Percentiles rank a stretch among this genome's conserved stretches.
These are phyloP conservation scores for Yamadazyma phyllophila DNA, from an alignment of 805 yeast species.

Conservation along the genomic window DNA sequence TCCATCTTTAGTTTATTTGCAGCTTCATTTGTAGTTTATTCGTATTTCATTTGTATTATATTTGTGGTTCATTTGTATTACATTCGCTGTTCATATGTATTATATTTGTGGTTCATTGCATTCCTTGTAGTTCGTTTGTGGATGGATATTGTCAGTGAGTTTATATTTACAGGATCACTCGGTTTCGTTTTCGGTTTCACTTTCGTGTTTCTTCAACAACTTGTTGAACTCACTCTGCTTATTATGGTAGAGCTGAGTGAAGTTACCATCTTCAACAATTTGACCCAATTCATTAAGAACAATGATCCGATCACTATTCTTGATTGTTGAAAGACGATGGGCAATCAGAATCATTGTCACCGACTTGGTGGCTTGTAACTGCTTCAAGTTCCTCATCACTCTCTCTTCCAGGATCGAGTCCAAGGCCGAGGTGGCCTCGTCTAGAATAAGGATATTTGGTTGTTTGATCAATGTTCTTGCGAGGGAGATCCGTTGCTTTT, in stretches of 20 bases:
- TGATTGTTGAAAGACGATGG: conserved; percentile 84
- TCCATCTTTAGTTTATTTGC: no score
- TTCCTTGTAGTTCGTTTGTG: background rate
- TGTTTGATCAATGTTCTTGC: conserved; percentile 81
- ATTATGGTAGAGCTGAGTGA: conserved; percentile 25
- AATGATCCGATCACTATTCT: conserved; percentile 74
- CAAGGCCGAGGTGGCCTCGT: conserved; percentile 93
- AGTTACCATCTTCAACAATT: conserved; percentile 62
- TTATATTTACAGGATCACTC: no score
- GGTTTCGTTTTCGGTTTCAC: background rate
- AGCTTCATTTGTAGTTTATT: no score
- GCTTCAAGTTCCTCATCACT: conserved; percentile 68
- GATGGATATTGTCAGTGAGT: no score
- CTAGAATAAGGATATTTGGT: conserved; percentile 80
- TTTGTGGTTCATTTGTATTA: no score
- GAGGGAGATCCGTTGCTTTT: conserved; percentile 86
- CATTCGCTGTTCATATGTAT: no score
- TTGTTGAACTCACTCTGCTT: conserved; percentile 34
- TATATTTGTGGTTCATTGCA: no score
- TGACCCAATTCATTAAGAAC: conserved; percentile 57
- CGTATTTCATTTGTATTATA: no score
- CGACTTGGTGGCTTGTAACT: conserved; percentile 49
- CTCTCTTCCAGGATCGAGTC: conserved; percentile 86
- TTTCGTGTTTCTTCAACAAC: conserved; percentile 25
- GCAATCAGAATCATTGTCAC: conserved; percentile 84